Percentiles rank a stretch among this genome's conserved stretches.
phyloP scores from a whole-genome alignment of 192 early-diverging fungal species.

The Backusella australiensis region DNA sequence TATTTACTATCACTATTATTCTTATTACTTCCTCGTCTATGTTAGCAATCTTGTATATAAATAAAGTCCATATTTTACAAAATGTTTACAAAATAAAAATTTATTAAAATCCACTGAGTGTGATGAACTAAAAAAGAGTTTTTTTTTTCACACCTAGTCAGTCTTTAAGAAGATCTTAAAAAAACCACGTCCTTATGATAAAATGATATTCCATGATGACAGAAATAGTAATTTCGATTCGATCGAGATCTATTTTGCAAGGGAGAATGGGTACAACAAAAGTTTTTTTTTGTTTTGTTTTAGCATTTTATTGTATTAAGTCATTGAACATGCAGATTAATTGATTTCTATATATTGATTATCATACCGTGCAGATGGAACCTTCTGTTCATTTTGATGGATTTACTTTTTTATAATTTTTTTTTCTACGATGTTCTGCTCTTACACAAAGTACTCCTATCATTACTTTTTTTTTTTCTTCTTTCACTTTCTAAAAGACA shows the following conservation, averaged over 20 bases:
- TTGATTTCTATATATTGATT: background rate
- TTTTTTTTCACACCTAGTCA: background rate
- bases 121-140: background rate
- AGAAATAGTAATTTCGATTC: background rate
- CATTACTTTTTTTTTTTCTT: background rate
- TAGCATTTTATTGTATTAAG: background rate
- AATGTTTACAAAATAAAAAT: background rate
- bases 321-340: background rate
- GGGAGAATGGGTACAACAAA: background rate
- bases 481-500: background rate
- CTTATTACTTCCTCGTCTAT: background rate
- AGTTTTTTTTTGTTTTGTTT: background rate
- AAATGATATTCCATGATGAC: background rate
- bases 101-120: background rate
- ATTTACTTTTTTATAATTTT: background rate
- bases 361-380: background rate
- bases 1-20: background rate
- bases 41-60: background rate
- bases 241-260: background rate
- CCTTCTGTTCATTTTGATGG: background rate
- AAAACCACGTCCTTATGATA: background rate
- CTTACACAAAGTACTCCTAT: background rate
- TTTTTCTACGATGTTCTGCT: background rate
- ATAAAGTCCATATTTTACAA: background rate
- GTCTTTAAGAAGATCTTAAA: background rate